Evolutionary conservation across 2,329 filamentous ascomycete genomes (phyloP).

Genomic region (Claviceps purpurea): DNA sequence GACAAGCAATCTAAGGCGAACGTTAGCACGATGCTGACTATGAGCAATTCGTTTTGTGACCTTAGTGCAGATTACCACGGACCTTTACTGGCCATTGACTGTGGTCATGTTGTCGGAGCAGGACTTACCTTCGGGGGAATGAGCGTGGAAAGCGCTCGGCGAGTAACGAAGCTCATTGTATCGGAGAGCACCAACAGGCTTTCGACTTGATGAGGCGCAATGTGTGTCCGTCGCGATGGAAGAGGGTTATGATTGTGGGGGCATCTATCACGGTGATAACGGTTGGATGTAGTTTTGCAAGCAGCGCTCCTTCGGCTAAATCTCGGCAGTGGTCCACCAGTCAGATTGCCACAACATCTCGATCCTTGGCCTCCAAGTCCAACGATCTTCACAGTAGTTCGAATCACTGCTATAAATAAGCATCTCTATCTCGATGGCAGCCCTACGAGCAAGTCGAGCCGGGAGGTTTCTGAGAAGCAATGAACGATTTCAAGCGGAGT

Average conservation of each 20-base stretch:
- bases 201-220: conserved; percentile 13
- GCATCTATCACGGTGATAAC: conserved; percentile 13
- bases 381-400: conserved; percentile 2
- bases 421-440: conserved; percentile 41
- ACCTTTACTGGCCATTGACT: neutral
- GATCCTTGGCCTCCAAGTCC: conserved; percentile 10
- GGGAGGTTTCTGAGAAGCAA: conserved; percentile 38
- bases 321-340: conserved; percentile 29
- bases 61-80: too few species aligned
- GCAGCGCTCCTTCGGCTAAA: conserved; percentile 39
- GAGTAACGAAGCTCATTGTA: conserved; percentile 87
- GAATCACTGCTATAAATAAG: conserved; percentile 4
- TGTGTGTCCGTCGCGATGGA: conserved; percentile 20
- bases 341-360: conserved; percentile 16
- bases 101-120: neutral
- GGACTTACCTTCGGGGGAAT: conserved; percentile 88
- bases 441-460: conserved; percentile 45
- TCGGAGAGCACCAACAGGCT: conserved; percentile 15
- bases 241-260: conserved; percentile 20
- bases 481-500: conserved; percentile 21
- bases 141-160: conserved; percentile 90
- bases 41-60: neutral
- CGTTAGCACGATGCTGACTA: conserved; percentile 13
- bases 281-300: conserved; percentile 16
- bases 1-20: conserved; percentile 56